phyloP scores from a whole-genome alignment of 148 eudicot species.

The Fallopia convolvulus region DNA sequence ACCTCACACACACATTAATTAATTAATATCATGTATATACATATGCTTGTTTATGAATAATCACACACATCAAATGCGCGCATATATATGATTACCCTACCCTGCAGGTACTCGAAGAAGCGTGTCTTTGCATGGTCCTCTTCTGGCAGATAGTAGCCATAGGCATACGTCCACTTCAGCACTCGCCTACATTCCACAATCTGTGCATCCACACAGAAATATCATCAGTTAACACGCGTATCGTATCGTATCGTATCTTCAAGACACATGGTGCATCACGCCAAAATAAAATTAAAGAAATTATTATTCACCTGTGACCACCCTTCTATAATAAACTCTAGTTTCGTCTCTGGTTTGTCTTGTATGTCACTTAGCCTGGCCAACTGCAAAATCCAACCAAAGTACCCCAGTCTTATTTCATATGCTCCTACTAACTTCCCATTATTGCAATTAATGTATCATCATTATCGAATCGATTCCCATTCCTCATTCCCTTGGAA shows the following conservation, averaged over 20 bases:
- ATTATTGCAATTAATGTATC: no score
- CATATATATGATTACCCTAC: slow-evolving; percentile 14
- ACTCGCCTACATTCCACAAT: slow-evolving; percentile 94
- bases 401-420: background rate
- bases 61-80: no score
- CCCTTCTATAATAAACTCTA: slow-evolving; percentile 73
- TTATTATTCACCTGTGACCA: slow-evolving; percentile 59
- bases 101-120: slow-evolving; percentile 86
- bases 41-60: no score
- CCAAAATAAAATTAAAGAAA: background rate
- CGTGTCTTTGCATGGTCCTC: slow-evolving; percentile 64
- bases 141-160: slow-evolving; percentile 78
- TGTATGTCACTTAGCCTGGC: slow-evolving; percentile 61
- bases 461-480: no score
- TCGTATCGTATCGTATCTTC: background rate
- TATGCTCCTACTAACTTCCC: no score
- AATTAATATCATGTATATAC: no score
- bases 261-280: no score
- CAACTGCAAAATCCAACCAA: background rate
- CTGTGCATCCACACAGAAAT: slow-evolving; percentile 34
- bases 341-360: slow-evolving; percentile 66
- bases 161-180: slow-evolving; percentile 87
- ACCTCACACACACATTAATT: background rate
- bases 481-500: no score
- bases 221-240: background rate